Base-by-base conservation (phyloP, 2,329 filamentous ascomycete species). In the Lecanoromycetidae sp. region DNA sequence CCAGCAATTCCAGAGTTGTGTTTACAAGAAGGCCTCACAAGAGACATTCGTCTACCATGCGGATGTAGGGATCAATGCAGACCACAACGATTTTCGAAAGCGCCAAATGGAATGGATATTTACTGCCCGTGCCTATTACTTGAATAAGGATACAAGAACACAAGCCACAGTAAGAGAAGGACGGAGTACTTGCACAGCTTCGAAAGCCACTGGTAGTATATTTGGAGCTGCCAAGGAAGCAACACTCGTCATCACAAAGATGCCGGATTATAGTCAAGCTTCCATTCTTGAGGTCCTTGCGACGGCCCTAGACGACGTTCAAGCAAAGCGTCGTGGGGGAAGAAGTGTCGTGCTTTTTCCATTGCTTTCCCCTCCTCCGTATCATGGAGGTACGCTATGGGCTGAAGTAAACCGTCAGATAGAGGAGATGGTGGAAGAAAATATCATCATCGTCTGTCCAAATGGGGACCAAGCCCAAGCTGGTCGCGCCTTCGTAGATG, bases 221-320 rank as follows among this genome's bases (percentile, higher is more conserved):
- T 35, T n/a, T 19, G 48, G 44, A 7, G 26, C 26, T 9, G 25
- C 37, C 8, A 46, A 25, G 30, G 6, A 38, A 36, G 48, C 44
- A 30, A 47, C 12, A n/a, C 38, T 47, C 17, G 44, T 44, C 15
- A 38, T 50, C 13, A 30, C 47, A 12, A 50, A 47, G 20, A 41
- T 47, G 17, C n/a, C n/a, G 4, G 38, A 25, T 13, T 38, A 15
- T 4, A 27, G 9, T 2, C 19, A 15, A 26, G 43, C 43, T 3
- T 46, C 22, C 20, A 1, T 25, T 5, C 17, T 12, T 19, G 33
- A 27, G 9, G 20, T 23, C 22, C 8, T 39, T 0, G 12, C 29
- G 3, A 19, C 23, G 5, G 20, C 39, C 12, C 20, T 32, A 12
- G 25, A 38, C 2, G 29, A 49, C 20, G 33, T 49, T 20, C 15